Evolutionary conservation across 2,329 filamentous ascomycete genomes (phyloP).

Genomic region (Dactylellina cionopaga): DNA sequence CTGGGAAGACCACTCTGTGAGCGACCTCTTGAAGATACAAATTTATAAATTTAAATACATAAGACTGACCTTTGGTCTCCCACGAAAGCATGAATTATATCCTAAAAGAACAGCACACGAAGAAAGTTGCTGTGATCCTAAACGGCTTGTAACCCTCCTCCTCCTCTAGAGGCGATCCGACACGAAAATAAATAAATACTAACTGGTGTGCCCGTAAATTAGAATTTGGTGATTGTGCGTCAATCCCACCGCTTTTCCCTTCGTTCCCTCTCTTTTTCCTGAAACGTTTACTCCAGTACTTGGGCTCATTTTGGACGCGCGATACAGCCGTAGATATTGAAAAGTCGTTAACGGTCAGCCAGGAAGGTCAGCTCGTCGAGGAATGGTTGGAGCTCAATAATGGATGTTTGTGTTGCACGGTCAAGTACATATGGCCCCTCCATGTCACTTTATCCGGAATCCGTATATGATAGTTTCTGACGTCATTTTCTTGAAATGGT

Average conservation of each 20-base stretch:
- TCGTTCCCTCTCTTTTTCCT: conserved; percentile 4
- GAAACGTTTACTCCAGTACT: conserved; percentile 28
- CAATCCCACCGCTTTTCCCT: conserved; percentile 23
- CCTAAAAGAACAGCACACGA: conserved; percentile 90
- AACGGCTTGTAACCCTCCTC: conserved; percentile 70
- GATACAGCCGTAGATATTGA: conserved; percentile 87
- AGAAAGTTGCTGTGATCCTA: conserved; percentile 97
- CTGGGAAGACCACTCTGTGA: conserved; percentile 87
- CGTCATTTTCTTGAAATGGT: conserved; percentile 31
- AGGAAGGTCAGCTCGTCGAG: conserved; percentile 81
- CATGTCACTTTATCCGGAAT: neutral
- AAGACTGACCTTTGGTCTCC: neutral
- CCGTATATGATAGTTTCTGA: too few species aligned
- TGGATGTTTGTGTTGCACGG: conserved; percentile 93
- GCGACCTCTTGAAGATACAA: neutral
- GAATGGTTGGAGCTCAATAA: conserved; percentile 98
- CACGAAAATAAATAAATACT: neutral
- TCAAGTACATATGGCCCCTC: conserved; percentile 72
- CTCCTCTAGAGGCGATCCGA: neutral
- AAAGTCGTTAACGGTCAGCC: conserved; percentile 90
- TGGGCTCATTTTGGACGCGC: conserved; percentile 28
- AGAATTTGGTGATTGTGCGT: conserved; percentile 83
- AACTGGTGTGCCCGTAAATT: conserved; percentile 16
- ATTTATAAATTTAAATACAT: neutral
- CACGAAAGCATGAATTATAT: conserved; percentile 79